Base-by-base conservation (phyloP, 2,329 filamentous ascomycete species). In the Onygena corvina region DNA sequence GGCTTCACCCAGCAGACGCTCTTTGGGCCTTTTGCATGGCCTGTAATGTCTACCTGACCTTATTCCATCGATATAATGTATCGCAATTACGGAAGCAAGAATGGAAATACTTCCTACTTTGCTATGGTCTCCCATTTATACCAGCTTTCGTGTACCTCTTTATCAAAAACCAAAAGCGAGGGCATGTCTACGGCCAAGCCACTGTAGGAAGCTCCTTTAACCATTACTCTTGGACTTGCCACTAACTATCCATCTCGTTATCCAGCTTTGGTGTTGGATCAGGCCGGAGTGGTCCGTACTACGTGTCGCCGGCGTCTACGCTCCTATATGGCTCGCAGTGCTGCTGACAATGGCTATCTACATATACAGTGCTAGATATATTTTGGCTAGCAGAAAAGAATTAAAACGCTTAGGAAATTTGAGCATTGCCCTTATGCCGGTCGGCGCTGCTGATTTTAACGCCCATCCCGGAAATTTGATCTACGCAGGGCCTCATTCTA, bases 11-110 rank as follows among this genome's bases (percentile, higher is more conserved):
- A 1, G 83, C 83, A 3, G 83, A 87, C 67, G 79, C 82, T 1
- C 72, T 83, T 40, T 89, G 82, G 84, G 84, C 83, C 1, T 72
- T 89, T 51, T 80, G 83, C 48, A 92, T 93, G 86, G 84, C 86
- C 1, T 74, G 81, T 56, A 93, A 92, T 61, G 86, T 92, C 47
- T 86, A 86, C 62, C 67, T 90, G 11, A 88, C 85, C 0, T 87
- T 92, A 60, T 88, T 87, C 64, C 74, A 72, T 58, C 84, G 83
- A 54, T 89, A 81, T 57, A 78, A 83, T 52, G 77, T 80, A 1
- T 66, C 72, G 3, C 74, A 76, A 47, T 68, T 92, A 11, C 78
- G 78, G 8, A 71, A 66, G 38, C 74, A 90, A 60, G 86, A 92
- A 60, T 76, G 81, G 40, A 80, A 75, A 50, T 92, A 92, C 55